A percentile compares a stretch with the other conserved stretches of the same genome.
Evolutionary conservation across 495 filamentous ascomycete genomes (phyloP).

Genomic region (Penicillium manginii): DNA sequence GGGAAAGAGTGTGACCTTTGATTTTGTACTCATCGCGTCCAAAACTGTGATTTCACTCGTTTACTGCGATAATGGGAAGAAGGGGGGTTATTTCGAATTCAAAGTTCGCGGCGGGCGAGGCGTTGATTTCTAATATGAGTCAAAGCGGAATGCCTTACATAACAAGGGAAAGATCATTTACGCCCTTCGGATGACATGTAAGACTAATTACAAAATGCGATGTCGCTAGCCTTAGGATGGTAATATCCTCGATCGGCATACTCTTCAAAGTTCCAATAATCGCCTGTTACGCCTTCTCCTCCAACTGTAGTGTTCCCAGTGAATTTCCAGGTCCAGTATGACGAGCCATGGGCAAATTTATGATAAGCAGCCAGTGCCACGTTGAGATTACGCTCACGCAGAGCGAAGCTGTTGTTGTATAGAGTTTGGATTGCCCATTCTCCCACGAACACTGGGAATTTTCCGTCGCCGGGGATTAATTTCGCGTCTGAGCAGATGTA

Average conservation of each 20-base stretch:
- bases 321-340: slow-evolving; percentile 32
- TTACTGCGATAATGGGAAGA: background rate
- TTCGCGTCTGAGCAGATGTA: slow-evolving; percentile 27
- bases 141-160: slow-evolving; percentile 1
- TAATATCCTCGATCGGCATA: slow-evolving; percentile 22
- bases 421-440: slow-evolving; percentile 35
- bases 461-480: slow-evolving; percentile 24
- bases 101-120: background rate
- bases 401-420: slow-evolving; percentile 25
- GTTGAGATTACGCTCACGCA: slow-evolving; percentile 28
- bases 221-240: slow-evolving; percentile 5
- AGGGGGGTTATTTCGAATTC: background rate
- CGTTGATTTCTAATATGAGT: background rate
- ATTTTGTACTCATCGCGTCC: slow-evolving; percentile 29
- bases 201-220: background rate
- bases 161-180: background rate
- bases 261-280: slow-evolving; percentile 30
- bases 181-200: background rate
- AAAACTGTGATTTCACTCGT: background rate
- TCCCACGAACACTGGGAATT: slow-evolving; percentile 37
- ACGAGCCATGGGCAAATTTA: slow-evolving; percentile 22
- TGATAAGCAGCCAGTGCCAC: slow-evolving; percentile 20
- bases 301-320: slow-evolving; percentile 23
- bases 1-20: slow-evolving; percentile 22
- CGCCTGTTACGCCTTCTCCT: slow-evolving; percentile 22